These are phyloP conservation scores for Dichomitus squalens DNA, from an alignment of 1,284 basidiomycete species.

Conservation along the genomic window DNA sequence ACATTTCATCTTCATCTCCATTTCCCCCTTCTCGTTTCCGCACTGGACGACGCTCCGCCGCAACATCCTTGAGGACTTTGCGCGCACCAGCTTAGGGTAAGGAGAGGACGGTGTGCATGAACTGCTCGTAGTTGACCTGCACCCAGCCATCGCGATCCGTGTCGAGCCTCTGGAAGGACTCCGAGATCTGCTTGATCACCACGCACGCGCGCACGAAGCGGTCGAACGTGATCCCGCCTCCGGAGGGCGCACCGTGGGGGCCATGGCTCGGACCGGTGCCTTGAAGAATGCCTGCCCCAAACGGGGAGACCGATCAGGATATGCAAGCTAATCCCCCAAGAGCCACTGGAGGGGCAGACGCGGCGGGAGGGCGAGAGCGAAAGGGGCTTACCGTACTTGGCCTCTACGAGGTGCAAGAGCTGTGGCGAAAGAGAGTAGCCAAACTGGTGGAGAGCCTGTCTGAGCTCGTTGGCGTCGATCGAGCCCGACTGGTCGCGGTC, in stretches of 20 bases:
- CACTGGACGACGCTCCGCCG: too few relatives aligned
- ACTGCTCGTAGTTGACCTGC: constrained; percentile 76
- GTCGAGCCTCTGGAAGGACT: constrained; percentile 63
- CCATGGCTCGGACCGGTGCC: constrained; percentile 41
- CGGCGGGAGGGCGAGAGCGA: background rate
- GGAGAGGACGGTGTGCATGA: constrained; percentile 72
- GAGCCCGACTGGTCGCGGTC: constrained; percentile 76
- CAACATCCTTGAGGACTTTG: too few relatives aligned
- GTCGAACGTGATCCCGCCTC: constrained; percentile 71
- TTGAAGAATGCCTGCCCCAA: constrained; percentile 53
- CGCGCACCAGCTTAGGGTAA: constrained; percentile 69
- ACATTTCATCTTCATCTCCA: too few relatives aligned
- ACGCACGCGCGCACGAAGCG: constrained; percentile 84
- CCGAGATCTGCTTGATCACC: constrained; percentile 75
- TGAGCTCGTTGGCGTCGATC: constrained; percentile 69
- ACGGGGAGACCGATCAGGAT: constrained; percentile 25
- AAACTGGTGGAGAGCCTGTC: constrained; percentile 67
- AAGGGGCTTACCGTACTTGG: constrained; percentile 62
- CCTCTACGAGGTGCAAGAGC: constrained; percentile 61
- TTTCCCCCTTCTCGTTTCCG: too few relatives aligned
- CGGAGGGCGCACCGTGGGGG: constrained; percentile 35
- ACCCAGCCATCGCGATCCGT: constrained; percentile 74
- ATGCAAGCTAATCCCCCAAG: background rate
- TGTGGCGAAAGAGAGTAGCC: constrained; percentile 71
- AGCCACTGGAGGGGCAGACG: background rate